These are phyloP conservation scores for Vigna unguiculata DNA, from an alignment of 306 rosid species.

Conservation along the genomic window DNA sequence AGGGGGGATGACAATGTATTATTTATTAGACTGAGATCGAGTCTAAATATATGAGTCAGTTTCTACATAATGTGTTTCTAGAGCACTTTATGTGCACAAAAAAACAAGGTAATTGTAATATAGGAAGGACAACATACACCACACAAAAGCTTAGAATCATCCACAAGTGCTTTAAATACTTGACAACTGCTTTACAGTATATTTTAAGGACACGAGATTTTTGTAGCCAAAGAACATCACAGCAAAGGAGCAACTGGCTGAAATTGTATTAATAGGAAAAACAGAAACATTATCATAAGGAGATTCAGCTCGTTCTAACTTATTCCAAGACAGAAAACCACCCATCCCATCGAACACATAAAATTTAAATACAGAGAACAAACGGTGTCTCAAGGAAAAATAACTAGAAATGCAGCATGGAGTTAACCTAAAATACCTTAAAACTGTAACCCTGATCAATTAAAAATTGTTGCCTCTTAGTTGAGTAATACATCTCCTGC, in stretches of 20 bases:
- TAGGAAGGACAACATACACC: conserved; percentile 12
- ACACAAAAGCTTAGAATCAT: conserved; percentile 36
- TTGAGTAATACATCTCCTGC: conserved; percentile 99
- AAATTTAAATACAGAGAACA: conserved; percentile 28
- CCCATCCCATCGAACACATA: conserved; percentile 23
- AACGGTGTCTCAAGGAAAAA: conserved; percentile 17
- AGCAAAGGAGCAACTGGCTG: conserved; percentile 19
- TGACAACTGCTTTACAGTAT: conserved; percentile 18
- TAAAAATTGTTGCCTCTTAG: conserved; percentile 95
- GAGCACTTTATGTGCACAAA: conserved; percentile 26
- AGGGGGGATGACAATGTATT: background rate
- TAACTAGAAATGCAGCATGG: conserved; percentile 27
- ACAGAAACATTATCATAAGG: background rate
- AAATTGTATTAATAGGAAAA: background rate
- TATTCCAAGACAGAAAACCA: conserved; percentile 17
- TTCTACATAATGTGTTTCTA: conserved; percentile 5
- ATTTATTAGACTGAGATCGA: conserved; percentile 12
- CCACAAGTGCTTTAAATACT: background rate
- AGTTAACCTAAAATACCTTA: conserved; percentile 63
- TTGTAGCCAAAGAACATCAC: conserved; percentile 16
- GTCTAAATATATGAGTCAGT: conserved; percentile 30
- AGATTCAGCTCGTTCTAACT: conserved; percentile 29
- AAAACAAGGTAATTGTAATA: background rate
- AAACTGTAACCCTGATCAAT: conserved; percentile 99
- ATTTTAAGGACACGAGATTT: conserved; percentile 24